Evolutionary conservation across 2,329 filamentous ascomycete genomes (phyloP).

Genomic region (Alternaria consortialis): DNA sequence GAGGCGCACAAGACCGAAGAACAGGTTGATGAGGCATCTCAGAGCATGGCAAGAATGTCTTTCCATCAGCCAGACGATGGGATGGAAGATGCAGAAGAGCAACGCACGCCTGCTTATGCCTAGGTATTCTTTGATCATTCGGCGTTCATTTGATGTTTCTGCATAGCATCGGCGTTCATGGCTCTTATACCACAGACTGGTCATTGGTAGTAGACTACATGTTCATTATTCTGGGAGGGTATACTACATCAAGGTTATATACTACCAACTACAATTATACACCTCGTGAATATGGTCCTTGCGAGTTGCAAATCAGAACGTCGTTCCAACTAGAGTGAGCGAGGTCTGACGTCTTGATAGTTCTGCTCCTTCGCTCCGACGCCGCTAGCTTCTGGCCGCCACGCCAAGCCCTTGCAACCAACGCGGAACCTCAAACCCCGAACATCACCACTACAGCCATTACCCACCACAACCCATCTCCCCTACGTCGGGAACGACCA

Average conservation of each 20-base stretch:
- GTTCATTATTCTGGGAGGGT: not conserved
- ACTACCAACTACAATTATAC: not conserved
- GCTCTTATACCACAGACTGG: slow-evolving; percentile 1
- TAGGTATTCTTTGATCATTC: slow-evolving; percentile 5
- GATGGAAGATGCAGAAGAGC: slow-evolving; percentile 30
- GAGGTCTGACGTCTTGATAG: slow-evolving; percentile 15
- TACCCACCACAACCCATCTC: slow-evolving; percentile 3
- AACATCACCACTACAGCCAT: slow-evolving; percentile 7
- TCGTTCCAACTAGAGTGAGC: not conserved
- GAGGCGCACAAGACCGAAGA: slow-evolving; percentile 14
- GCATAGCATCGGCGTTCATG: slow-evolving; percentile 35
- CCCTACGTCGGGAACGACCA: slow-evolving; percentile 9
- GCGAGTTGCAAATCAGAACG: not conserved
- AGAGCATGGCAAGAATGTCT: slow-evolving; percentile 28
- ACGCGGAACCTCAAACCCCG: slow-evolving; percentile 10
- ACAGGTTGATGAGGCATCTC: slow-evolving; percentile 29
- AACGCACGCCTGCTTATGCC: slow-evolving; percentile 26
- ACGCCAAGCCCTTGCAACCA: slow-evolving; percentile 19
- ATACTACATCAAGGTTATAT: not conserved
- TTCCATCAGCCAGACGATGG: slow-evolving; percentile 26
- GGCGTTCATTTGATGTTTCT: not conserved
- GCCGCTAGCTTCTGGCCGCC: slow-evolving; percentile 20
- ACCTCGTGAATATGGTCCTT: not conserved
- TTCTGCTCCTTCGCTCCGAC: slow-evolving; percentile 6
- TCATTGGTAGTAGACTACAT: not conserved